Evolutionary conservation across 257 asterid species (phyloP).

Genomic region (Solanum peruvianum): DNA sequence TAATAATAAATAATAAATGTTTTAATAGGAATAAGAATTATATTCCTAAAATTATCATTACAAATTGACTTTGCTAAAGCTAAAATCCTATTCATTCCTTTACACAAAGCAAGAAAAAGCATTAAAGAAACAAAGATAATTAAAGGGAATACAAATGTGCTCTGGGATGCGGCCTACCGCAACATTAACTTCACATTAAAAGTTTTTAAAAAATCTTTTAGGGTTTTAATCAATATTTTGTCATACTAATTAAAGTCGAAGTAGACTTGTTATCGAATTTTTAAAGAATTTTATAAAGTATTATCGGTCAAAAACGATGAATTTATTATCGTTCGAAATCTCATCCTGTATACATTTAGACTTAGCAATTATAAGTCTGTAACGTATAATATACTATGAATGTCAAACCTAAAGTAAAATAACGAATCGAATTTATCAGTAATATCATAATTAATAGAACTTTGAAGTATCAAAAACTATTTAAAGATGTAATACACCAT

Average conservation of each 20-base stretch:
- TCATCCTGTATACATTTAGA: no score
- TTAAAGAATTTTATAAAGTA: background rate
- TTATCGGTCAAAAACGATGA: background rate
- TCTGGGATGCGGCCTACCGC: conserved; percentile 18
- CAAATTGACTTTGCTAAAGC: background rate
- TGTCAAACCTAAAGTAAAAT: background rate
- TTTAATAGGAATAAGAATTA: background rate
- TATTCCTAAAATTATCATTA: background rate
- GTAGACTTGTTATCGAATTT: background rate
- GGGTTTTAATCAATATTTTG: background rate
- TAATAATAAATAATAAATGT: background rate
- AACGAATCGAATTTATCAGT: background rate
- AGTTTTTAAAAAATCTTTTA: background rate
- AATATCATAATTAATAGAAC: background rate
- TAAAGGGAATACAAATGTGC: background rate
- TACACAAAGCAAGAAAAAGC: background rate
- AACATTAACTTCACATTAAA: background rate
- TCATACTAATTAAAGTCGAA: background rate
- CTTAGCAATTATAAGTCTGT: no score
- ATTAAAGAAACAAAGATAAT: background rate
- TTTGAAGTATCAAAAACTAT: background rate
- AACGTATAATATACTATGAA: background rate
- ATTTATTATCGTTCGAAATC: no score
- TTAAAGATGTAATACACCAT: background rate
- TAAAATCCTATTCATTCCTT: background rate